A percentile compares a stretch with the other conserved stretches of the same genome.
These are phyloP conservation scores for Limnanthes douglasii DNA, from an alignment of 345 rosid genomes.

Conservation along the genomic window DNA sequence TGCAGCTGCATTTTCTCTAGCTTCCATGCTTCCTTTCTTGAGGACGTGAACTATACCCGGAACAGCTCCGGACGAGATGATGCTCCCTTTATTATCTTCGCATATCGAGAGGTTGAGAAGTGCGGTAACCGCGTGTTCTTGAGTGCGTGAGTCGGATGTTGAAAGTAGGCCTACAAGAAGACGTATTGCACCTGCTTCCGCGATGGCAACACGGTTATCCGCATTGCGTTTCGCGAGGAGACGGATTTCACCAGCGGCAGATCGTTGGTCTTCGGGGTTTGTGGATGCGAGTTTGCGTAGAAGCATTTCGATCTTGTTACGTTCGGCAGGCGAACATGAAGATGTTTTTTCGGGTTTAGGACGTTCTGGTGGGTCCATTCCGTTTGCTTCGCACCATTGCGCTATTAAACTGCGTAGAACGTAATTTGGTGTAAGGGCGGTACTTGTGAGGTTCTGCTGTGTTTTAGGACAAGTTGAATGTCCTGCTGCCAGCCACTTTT, in stretches of 20 bases:
- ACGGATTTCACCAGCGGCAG: constrained; percentile 90
- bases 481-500: constrained; percentile 91
- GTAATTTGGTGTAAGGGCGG: constrained; percentile 70
- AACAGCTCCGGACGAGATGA: constrained; percentile 77
- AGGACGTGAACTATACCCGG: constrained; percentile 92
- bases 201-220: constrained; percentile 92
- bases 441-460: constrained; percentile 56
- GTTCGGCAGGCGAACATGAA: constrained; percentile 59
- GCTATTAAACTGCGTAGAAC: constrained; percentile 94
- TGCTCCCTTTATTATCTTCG: constrained; percentile 88
- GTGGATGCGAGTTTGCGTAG: constrained; percentile 66
- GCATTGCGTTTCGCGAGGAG: constrained; percentile 96
- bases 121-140: constrained; percentile 94
- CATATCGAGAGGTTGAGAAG: constrained; percentile 94
- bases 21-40: constrained; percentile 97
- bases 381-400: constrained; percentile 92
- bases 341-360: constrained; percentile 48
- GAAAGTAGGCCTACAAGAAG: constrained; percentile 71
- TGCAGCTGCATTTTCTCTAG: constrained; percentile 97
- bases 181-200: constrained; percentile 98
- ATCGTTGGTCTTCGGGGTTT: constrained; percentile 62
- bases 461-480: constrained; percentile 93
- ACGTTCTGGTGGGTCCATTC: constrained; percentile 77
- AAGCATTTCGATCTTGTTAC: constrained; percentile 51
- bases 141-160: constrained; percentile 74